Evolutionary conservation across 352 stramenopile genomes (phyloP).

Genomic region (Halophytophthora batemanensis): DNA sequence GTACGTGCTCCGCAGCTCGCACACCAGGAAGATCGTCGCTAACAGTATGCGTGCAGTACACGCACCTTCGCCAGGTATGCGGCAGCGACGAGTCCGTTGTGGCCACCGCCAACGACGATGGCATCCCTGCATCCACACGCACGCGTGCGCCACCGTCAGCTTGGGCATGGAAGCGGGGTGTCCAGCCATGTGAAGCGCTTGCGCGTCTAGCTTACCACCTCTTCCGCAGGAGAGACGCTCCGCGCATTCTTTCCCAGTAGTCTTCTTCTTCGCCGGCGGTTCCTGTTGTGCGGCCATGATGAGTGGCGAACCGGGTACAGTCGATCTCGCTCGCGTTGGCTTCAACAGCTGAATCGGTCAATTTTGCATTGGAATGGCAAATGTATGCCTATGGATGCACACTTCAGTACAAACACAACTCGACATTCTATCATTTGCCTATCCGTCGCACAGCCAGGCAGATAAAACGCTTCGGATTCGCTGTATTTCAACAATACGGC

Average conservation of each 20-base stretch:
- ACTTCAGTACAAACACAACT: too few species aligned
- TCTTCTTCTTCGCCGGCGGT: slow-evolving; percentile 12
- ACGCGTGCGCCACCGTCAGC: not conserved
- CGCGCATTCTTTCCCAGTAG: slow-evolving; percentile 6
- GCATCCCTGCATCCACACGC: slow-evolving; percentile 51
- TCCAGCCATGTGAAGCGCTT: too few species aligned
- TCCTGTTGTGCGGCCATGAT: slow-evolving; percentile 13
- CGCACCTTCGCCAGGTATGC: slow-evolving; percentile 85
- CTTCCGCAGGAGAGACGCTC: slow-evolving; percentile 25
- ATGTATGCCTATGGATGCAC: too few species aligned
- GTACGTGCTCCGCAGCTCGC: not conserved
- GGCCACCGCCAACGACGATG: slow-evolving; percentile 86
- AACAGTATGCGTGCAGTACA: not conserved
- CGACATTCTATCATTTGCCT: too few species aligned
- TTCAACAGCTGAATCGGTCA: slow-evolving; percentile 17
- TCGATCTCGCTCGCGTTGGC: too few species aligned
- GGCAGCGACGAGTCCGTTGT: slow-evolving; percentile 88
- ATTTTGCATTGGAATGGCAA: not conserved
- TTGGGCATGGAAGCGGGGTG: too few species aligned
- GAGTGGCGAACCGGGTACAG: slow-evolving; percentile 1
- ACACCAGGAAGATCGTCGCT: not conserved
- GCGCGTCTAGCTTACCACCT: slow-evolving; percentile 28
- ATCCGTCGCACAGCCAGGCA: too few species aligned
- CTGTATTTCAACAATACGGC: too few species aligned
- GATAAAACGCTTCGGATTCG: too few species aligned